These are phyloP conservation scores for Ilyonectria sp. DNA, from an alignment of 2,329 filamentous ascomycete species.

Conservation along the genomic window DNA sequence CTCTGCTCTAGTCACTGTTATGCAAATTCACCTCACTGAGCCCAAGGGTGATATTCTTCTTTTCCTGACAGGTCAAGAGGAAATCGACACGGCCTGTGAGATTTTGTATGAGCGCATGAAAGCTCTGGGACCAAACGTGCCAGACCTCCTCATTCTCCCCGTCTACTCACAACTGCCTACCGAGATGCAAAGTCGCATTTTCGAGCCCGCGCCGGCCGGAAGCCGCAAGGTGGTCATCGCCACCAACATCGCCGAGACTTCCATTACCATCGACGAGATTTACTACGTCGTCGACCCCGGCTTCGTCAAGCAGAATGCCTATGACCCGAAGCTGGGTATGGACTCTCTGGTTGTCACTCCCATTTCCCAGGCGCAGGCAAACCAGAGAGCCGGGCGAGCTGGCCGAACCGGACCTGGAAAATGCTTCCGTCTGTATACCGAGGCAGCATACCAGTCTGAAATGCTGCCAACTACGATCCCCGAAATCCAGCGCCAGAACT, in stretches of 20 bases:
- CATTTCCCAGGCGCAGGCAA: slow-evolving; percentile 96
- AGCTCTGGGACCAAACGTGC: slow-evolving; percentile 89
- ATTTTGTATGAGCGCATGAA: slow-evolving; percentile 97
- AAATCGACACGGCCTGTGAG: slow-evolving; percentile 96
- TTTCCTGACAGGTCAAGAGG: slow-evolving; percentile 97
- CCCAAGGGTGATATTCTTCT: slow-evolving; percentile 94
- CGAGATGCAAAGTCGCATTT: slow-evolving; percentile 95
- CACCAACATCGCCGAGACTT: slow-evolving; percentile 98
- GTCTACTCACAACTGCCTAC: slow-evolving; percentile 96
- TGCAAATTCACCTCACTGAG: slow-evolving; percentile 97
- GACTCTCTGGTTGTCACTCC: slow-evolving; percentile 96
- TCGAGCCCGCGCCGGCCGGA: slow-evolving; percentile 90
- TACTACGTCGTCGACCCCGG: slow-evolving; percentile 98
- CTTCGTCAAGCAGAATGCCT: slow-evolving; percentile 98
- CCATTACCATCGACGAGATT: slow-evolving; percentile 97
- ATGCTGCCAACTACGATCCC: slow-evolving; percentile 97
- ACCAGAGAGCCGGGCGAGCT: slow-evolving; percentile 92
- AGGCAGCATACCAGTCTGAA: slow-evolving; percentile 94
- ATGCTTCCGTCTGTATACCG: slow-evolving; percentile 95
- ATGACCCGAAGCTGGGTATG: slow-evolving; percentile 98
- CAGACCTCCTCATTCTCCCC: slow-evolving; percentile 91
- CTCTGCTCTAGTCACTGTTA: slow-evolving; percentile 93
- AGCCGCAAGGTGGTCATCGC: slow-evolving; percentile 96
- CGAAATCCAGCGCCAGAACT: slow-evolving; percentile 95
- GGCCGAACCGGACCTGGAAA: slow-evolving; percentile 96